Base-by-base conservation (phyloP, 1,284 basidiomycete genomes). In the Omphalotus olearius region DNA sequence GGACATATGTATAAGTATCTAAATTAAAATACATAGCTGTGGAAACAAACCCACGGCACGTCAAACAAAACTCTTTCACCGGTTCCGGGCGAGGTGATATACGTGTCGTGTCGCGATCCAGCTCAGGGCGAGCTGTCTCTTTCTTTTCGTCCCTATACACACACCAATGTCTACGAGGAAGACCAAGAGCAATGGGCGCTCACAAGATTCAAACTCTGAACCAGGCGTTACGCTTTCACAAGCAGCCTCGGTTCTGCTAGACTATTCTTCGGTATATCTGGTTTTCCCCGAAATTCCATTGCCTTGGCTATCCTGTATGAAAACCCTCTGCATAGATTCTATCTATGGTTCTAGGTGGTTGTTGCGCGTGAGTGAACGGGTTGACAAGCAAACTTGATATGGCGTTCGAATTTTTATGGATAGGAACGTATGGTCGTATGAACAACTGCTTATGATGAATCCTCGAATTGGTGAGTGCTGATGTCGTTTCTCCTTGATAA, bases 341-440 rank as follows among this genome's bases (percentile, higher is more conserved):
- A 14, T 74, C 74, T 10, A 73, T 88, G 54, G 82, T 91, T 3
- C 79, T 91, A 59, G 89, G 89, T 40, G 89, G 89, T 7, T 93
- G 90, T 60, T 93, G 90, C 78, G 75, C 84, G 86, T 86, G 40
- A 53, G 56, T 57, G 9, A 7, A 18, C 26, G 42, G 13, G 37
- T 37, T n/a, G n/a, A 9, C 20, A 36, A 41, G 16, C 44, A 10
- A 18, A 23, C 17, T 40, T 28, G 17, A 30, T 9, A 23, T 20
- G 49, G 33, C 13, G 14, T 36, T 23, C 43, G 17, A n/a, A 20
- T 26, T 38, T 4, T 14, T 20, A 16, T 18, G 30, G 37, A 7
- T 58, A 87, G 84, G 35, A 91, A 84, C 66, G 86, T 86, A 14
- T 79, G 79, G 75, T 71, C 82, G 1, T 84, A 83, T 59, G 84